Conservation (phyloP, 768 basidiomycete species). For the Trametes meyenii region DNA sequence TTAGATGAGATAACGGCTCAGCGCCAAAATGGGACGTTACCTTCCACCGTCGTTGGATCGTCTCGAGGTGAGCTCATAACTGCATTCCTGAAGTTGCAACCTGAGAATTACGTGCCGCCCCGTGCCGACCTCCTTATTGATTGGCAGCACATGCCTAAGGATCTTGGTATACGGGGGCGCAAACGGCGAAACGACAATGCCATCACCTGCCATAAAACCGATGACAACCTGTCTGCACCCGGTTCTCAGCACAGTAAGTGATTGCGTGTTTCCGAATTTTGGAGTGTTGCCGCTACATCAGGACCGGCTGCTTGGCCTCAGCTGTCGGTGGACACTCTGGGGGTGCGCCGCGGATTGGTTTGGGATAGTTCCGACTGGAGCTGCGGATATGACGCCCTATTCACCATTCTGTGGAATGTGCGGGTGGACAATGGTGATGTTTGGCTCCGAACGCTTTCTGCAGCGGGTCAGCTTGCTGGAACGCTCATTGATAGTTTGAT, state of each 20-base stretch:
- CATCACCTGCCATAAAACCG: too few species aligned
- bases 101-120: background rate
- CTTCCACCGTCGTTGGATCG: background rate
- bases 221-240: too few species aligned
- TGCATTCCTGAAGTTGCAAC: background rate
- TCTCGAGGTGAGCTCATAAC: background rate
- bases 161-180: background rate
- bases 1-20: background rate
- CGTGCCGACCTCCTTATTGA: background rate
- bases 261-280: too few species aligned
- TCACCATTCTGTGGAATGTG: background rate
- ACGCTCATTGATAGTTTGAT: background rate
- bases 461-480: background rate
- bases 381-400: constrained; percentile 13
- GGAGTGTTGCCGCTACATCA: too few species aligned
- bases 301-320: background rate
- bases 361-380: constrained; percentile 3
- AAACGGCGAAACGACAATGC: too few species aligned
- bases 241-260: too few species aligned
- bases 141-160: background rate
- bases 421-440: background rate
- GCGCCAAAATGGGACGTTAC: background rate
- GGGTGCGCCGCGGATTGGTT: background rate
- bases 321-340: background rate
- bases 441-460: background rate